These are phyloP conservation scores for Aureobasidium subglaciale DNA, from an alignment of 2,329 filamentous ascomycete species.

Conservation along the genomic window DNA sequence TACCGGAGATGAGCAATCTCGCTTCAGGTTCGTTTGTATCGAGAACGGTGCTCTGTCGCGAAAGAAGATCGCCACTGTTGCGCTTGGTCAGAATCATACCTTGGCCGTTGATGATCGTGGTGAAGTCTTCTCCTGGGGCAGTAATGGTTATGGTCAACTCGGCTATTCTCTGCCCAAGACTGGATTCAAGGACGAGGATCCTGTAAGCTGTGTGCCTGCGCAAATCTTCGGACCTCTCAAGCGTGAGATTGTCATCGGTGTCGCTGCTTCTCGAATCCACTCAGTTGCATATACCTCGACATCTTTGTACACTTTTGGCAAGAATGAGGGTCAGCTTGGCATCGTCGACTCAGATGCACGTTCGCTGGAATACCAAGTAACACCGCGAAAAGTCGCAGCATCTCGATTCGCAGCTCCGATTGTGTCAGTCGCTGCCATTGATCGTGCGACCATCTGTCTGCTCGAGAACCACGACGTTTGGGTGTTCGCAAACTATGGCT, in stretches of 20 bases:
- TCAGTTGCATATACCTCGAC: constrained; percentile 79
- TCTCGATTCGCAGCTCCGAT: constrained; percentile 71
- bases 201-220: constrained; percentile 70
- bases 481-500: constrained; percentile 93
- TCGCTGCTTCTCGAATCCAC: constrained; percentile 84
- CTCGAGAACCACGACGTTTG: constrained; percentile 83
- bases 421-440: constrained; percentile 75
- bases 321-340: constrained; percentile 88
- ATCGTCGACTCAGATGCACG: constrained; percentile 92
- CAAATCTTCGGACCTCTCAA: constrained; percentile 91
- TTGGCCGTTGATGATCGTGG: constrained; percentile 78
- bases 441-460: constrained; percentile 78
- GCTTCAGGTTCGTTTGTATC: constrained; percentile 78
- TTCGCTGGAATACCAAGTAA: constrained; percentile 74
- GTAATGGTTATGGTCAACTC: constrained; percentile 76
- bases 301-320: constrained; percentile 87
- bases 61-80: constrained; percentile 68
- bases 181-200: constrained; percentile 66
- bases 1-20: constrained; percentile 80
- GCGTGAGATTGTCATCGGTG: constrained; percentile 71
- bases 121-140: constrained; percentile 93
- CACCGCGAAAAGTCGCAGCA: constrained; percentile 79
- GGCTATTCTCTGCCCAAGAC: constrained; percentile 71
- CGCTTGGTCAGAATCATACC: constrained; percentile 85
- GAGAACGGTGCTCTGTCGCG: constrained; percentile 65